phyloP scores from a whole-genome alignment of 176 grass and related monocot species.

The Areca catechu region DNA sequence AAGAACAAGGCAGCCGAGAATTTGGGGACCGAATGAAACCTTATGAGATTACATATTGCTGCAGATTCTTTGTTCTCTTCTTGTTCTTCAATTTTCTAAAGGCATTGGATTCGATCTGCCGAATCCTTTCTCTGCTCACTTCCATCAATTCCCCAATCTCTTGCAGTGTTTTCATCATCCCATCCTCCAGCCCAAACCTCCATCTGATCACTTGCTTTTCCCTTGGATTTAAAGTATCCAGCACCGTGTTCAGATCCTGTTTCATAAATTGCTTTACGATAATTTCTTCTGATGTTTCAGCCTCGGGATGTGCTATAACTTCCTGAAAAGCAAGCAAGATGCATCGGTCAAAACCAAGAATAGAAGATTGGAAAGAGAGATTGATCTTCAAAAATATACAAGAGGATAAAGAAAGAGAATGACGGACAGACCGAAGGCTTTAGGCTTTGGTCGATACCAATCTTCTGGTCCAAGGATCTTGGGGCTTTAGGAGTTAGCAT shows the following conservation, averaged over 20 bases:
- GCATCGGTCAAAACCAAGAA: constrained; percentile 3
- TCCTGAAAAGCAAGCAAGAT: constrained; percentile 33
- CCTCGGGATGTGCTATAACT: constrained; percentile 47
- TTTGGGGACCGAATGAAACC: neutral
- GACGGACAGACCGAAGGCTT: constrained; percentile 50
- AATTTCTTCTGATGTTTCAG: constrained; percentile 50
- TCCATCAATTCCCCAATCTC: constrained; percentile 59
- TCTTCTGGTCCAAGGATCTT: constrained; percentile 49
- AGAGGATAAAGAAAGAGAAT: neutral
- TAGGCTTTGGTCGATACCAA: constrained; percentile 39
- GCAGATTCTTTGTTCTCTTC: constrained; percentile 51
- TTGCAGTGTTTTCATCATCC: constrained; percentile 55
- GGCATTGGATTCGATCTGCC: constrained; percentile 70
- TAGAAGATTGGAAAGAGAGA: neutral
- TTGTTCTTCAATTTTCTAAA: constrained; percentile 76
- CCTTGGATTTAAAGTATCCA: constrained; percentile 50
- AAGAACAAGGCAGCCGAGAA: neutral
- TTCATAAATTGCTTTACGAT: constrained; percentile 59
- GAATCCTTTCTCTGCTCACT: constrained; percentile 81
- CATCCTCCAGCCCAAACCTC: constrained; percentile 65
- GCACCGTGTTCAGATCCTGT: constrained; percentile 45
- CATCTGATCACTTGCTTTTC: constrained; percentile 58
- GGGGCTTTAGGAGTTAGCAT: constrained; percentile 54
- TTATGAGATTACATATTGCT: constrained; percentile 40
- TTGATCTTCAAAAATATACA: neutral